Base-by-base conservation (phyloP, 176 grass and related monocot genomes). In the Themeda triandra region DNA sequence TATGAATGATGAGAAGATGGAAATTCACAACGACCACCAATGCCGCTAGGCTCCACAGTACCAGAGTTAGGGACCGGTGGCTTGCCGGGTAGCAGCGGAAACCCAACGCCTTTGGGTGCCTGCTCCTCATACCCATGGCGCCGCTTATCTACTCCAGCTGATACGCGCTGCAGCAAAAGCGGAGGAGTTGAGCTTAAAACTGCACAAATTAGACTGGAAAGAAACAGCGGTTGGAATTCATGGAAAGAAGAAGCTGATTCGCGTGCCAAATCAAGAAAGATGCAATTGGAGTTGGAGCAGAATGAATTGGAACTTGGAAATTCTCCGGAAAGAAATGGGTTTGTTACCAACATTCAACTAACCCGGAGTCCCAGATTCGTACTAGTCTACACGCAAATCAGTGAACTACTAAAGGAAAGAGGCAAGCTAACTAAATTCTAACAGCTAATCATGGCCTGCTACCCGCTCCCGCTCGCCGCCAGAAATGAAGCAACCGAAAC, bases 11-110 rank as follows among this genome's bases (percentile, higher is more conserved):
- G 15, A 92, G 66, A 18, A 85, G 81, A 75, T 88, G 94, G 44
- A 99, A 86, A 80, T 96, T 91, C 39, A 94, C 76, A 60, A 99
- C 59, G 29, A 96, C 21, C 28, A 96, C 66, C 40, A 92, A 71
- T 51, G 86, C 93, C 2, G 73, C 84, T 60, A 99, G 83, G 54
- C 88, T 79, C 83, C 86, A 95, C 32, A 88, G 76, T 15, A 31
- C 76, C 66, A 95, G 82, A 40, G 79, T 54, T 63, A 93, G 78
- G 59, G 83, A 86, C 18, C 60, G 81, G 58, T 79, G 74, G 83
- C 80, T 88, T 49, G 85, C 86, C 60, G 66, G 80, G 81, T 87
- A 82, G 88, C 88, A 95, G 85, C 64, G 72, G 86, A 92, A 79
- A 62, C 86, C 83, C 32, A 87, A 71, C 48, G 80, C 79, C 86